Base-by-base conservation (phyloP, 495 filamentous ascomycete species). In the Aspergillus leporis region DNA sequence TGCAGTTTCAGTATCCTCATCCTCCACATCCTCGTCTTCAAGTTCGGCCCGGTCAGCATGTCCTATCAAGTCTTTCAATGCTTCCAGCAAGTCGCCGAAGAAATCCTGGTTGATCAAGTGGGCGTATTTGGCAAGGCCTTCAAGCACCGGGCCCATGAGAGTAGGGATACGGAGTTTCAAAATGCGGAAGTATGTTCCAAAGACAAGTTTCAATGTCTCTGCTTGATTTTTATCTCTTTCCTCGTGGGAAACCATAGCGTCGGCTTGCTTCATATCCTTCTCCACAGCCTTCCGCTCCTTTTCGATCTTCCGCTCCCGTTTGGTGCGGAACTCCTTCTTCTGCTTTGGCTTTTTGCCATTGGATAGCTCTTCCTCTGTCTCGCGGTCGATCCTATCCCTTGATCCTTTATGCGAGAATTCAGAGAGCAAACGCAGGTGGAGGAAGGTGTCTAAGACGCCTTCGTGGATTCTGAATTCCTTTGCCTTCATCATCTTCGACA, bases 101-200 rank as follows among this genome's bases (percentile, higher is more conserved):
- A 98, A 97, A 68, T 98, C 88, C 66, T 97, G 89, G 76, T 98
- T 98, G 78, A 98, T 97, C 18, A 98, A 79, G 69, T 96, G 94
- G 18, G 92, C 87, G 71, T 96, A 98, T 70, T 87, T 87, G 50
- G 93, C 93, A 28, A 98, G 78, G 50, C 94, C 94, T 71, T 98
- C 92, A 5, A 94, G 79, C 0, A 97, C 93, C 32, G 92, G 91
- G 7, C 93, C 94, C 91, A 97, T 97, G 12, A 98, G 83, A 18
- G 83, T 83, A 9, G 85, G 84, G 56, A 73, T 70, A 30, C 91
- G 85, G 50, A 85, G 79, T 75, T 97, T 97, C 21, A 98, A 75
- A 50, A 98, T 94, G 12, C 92, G 87, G 76, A 98, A 97, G 75
- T 98, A 98, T 7, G 86, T 87, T 6, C 88, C 90, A 70, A 98